Percentiles rank a stretch among this genome's conserved stretches.
Evolutionary conservation across 2,329 filamentous ascomycete genomes (phyloP).

Genomic region (Clarireedia paspali): DNA sequence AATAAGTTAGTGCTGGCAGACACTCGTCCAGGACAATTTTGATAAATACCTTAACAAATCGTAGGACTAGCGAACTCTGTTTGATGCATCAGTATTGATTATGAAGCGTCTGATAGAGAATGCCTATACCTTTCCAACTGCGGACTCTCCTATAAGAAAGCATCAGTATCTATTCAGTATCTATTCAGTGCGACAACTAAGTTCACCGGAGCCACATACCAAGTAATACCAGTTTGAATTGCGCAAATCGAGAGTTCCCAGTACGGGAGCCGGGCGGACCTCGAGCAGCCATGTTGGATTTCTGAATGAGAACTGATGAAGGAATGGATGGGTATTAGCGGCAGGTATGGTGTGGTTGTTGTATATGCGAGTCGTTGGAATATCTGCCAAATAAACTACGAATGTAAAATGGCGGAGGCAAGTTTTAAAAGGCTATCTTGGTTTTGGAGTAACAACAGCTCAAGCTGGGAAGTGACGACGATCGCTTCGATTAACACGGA

Average conservation of each 20-base stretch:
- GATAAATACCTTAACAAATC: constrained; percentile 86
- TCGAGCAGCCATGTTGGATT: constrained; percentile 70
- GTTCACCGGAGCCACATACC: constrained; percentile 50
- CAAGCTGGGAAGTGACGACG: constrained; percentile 9
- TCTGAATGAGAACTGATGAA: constrained; percentile 10
- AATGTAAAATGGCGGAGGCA: neutral
- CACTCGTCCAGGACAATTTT: neutral
- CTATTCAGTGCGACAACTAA: neutral
- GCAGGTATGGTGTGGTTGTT: neutral
- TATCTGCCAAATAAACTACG: neutral
- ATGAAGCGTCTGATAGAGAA: neutral
- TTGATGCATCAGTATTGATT: constrained; percentile 16
- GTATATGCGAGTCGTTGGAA: neutral
- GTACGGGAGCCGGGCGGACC: constrained; percentile 55
- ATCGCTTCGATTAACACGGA: constrained; percentile 4
- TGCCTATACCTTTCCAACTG: constrained; percentile 81
- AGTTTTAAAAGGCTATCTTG: constrained; percentile 6
- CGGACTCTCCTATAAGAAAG: constrained; percentile 72
- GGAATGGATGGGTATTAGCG: neutral
- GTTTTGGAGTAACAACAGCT: constrained; percentile 1
- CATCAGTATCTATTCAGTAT: constrained; percentile 37
- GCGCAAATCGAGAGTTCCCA: constrained; percentile 81
- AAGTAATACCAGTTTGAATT: constrained; percentile 97
- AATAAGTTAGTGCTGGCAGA: constrained; percentile 1
- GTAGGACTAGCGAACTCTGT: constrained; percentile 91